A percentile compares a stretch with the other conserved stretches of the same genome.
Conservation (phyloP, 2,329 filamentous ascomycete genomes). For the Rasamsonia emersonii region DNA sequence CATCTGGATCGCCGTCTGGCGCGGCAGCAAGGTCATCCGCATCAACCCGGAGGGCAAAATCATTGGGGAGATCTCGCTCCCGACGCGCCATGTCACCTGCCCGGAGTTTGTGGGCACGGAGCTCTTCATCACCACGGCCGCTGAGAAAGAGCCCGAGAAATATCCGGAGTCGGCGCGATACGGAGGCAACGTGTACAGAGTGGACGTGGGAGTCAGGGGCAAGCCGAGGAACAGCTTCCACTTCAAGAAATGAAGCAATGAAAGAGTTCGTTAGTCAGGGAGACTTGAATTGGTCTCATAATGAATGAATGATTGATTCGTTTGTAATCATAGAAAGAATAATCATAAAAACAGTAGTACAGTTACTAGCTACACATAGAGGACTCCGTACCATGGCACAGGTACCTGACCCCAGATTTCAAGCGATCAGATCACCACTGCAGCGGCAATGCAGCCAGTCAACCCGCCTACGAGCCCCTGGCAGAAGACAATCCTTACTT, state of each 20-base stretch:
- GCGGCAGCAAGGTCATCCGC: conserved; percentile 64
- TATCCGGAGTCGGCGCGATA: conserved; percentile 54
- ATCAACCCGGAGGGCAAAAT: conserved; percentile 62
- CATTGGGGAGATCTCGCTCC: conserved; percentile 65
- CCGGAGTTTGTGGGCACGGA: conserved; percentile 66
- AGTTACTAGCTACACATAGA: too few relatives aligned
- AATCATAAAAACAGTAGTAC: too few relatives aligned
- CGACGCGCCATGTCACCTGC: conserved; percentile 73
- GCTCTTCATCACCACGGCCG: conserved; percentile 73
- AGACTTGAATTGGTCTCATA: too few relatives aligned
- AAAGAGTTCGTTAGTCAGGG: neutral
- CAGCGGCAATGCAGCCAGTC: too few relatives aligned
- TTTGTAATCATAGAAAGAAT: too few relatives aligned
- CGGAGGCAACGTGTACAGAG: conserved; percentile 64
- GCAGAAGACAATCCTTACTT: too few relatives aligned
- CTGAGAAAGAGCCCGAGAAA: conserved; percentile 56
- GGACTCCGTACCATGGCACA: too few relatives aligned
- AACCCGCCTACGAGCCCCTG: too few relatives aligned
- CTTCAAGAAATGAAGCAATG: conserved; percentile 23
- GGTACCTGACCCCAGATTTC: too few relatives aligned
- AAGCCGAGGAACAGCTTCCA: conserved; percentile 57
- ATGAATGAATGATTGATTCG: too few relatives aligned
- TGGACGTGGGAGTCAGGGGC: conserved; percentile 67
- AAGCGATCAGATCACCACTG: too few relatives aligned
- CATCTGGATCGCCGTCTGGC: conserved; percentile 83